Evolutionary conservation across 331 rosid genomes (phyloP).

Genomic region (Acacia concinna): DNA sequence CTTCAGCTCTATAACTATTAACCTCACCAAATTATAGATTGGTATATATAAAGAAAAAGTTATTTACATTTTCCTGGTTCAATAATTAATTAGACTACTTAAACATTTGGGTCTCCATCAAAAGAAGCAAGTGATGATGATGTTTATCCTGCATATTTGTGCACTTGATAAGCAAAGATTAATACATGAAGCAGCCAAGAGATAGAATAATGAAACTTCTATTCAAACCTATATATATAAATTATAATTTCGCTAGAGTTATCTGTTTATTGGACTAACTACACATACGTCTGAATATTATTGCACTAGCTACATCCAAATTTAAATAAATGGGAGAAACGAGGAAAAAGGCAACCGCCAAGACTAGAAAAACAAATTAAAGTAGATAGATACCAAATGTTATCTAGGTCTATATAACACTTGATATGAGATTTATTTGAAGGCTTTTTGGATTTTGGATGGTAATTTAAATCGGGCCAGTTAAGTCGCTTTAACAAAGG

Average conservation of each 20-base stretch:
- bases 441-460: not conserved
- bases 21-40: not conserved
- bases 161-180: not conserved
- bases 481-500: constrained; percentile 62
- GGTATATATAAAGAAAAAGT: not conserved
- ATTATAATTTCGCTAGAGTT: constrained; percentile 6
- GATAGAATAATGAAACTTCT: not conserved
- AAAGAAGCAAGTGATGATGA: not conserved
- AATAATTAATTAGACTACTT: not conserved
- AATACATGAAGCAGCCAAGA: not conserved
- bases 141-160: not conserved
- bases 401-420: not conserved
- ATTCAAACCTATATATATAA: too few relatives aligned
- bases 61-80: not conserved
- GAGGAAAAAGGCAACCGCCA: not conserved
- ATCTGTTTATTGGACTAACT: constrained; percentile 28
- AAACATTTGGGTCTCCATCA: not conserved
- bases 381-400: not conserved
- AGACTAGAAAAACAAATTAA: not conserved
- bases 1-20: not conserved
- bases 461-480: not conserved
- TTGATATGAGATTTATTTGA: not conserved
- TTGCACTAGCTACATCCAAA: not conserved
- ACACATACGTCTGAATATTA: not conserved
- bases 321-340: not conserved